Conservation (phyloP, 371 early-diverging fungal genomes). For the Antonospora locustae region DNA sequence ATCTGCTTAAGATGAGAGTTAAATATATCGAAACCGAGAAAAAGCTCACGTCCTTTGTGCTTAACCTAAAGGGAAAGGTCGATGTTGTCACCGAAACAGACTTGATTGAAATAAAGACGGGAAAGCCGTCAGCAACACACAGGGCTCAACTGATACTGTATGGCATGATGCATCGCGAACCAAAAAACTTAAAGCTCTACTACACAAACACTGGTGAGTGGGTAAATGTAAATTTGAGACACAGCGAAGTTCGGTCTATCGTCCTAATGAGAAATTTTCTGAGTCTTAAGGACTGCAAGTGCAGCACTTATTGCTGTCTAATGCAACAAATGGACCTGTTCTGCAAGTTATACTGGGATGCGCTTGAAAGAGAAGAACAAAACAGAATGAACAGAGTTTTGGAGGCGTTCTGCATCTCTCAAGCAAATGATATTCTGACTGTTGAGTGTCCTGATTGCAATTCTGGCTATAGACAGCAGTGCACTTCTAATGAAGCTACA, state of each 20-base stretch:
- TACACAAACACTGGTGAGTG: slow-evolving; percentile 19
- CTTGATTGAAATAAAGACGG: slow-evolving; percentile 40
- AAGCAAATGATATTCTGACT: slow-evolving; percentile 8
- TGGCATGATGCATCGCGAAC: slow-evolving; percentile 26
- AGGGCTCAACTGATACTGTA: slow-evolving; percentile 43
- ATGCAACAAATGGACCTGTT: not conserved
- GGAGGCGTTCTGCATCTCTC: not conserved
- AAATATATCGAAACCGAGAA: slow-evolving; percentile 27
- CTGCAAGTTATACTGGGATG: slow-evolving; percentile 5
- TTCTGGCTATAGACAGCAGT: too few species aligned
- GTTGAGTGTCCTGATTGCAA: not conserved
- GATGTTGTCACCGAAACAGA: slow-evolving; percentile 17
- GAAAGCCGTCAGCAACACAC: slow-evolving; percentile 21
- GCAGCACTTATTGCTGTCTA: slow-evolving; percentile 11
- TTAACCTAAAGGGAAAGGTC: slow-evolving; percentile 38
- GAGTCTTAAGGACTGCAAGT: not conserved
- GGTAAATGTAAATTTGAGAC: slow-evolving; percentile 20
- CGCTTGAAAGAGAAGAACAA: not conserved
- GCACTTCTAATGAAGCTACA: too few species aligned
- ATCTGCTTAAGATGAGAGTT: slow-evolving; percentile 2
- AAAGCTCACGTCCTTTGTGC: slow-evolving; percentile 12
- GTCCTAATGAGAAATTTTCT: slow-evolving; percentile 26
- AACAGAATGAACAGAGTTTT: not conserved
- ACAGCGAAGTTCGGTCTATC: slow-evolving; percentile 31
- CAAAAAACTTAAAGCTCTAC: slow-evolving; percentile 12